Base-by-base conservation (phyloP, 768 basidiomycete species). In the Tephrocybe sp. region DNA sequence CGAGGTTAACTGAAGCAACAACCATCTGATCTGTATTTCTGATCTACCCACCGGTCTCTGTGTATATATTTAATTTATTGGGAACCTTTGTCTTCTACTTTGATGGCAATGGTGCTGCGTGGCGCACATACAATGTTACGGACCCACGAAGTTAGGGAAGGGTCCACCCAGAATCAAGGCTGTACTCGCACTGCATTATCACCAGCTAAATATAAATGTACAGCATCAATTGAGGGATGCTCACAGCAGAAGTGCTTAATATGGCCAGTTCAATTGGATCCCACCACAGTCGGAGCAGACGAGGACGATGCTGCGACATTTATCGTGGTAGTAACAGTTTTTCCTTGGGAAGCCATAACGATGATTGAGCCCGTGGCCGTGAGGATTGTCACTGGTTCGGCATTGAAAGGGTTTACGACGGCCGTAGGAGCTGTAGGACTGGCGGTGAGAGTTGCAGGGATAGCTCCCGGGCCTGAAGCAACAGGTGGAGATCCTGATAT, bases 1-100 rank as follows among this genome's bases (percentile, higher is more conserved):
- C 30, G 90, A 92, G 66, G 90, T 91, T 46, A 76, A 75, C 56
- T 81, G 65, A 73, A 41, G 6, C 15, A 15, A 36, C 7, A 14
- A 15, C 28, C 6, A 7, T 20, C 36, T 39, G 25, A 7, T 20
- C 36, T 39, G 25, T 24, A 30, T 18, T 30, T 18, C 21, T n/a
- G 28, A 3, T 30, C 21, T 23, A 30, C 24, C 43, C 23, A 12
- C 17, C n/a, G 34, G 15, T 10, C 26, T 55, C n/a, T 30, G 17
- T 49, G 15, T 55, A 48, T 48, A 11, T 39, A 48, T 48, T 15
- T 41, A 18, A 41, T 23, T 23, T 17, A 41, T 41, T 17, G 37
- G 37, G 20, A 38, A 38, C 15, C 20, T 38, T n/a, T 15, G 7
- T 6, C 15, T 38, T n/a, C n/a, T n/a, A n/a, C n/a, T n/a, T n/a